Conservation (phyloP, 805 yeast genomes). For the Yamadazyma nakazawae region DNA sequence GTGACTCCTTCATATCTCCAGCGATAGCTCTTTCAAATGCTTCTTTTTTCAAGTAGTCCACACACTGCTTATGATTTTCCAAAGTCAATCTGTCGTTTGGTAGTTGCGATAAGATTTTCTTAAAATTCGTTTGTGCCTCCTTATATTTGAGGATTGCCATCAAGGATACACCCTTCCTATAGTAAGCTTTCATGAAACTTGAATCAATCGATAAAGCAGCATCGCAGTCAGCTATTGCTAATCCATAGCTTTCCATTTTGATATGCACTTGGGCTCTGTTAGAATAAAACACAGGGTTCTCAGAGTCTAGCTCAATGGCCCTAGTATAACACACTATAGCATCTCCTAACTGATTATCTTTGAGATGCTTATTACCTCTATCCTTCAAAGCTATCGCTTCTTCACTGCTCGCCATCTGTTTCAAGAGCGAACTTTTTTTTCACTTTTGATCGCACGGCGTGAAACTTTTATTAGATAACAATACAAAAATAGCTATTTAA, state of each 20-base stretch:
- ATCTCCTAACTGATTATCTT: conserved; percentile 55
- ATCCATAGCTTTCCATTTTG: conserved; percentile 81
- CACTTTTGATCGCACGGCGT: neutral
- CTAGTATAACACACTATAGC: conserved; percentile 71
- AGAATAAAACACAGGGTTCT: conserved; percentile 65
- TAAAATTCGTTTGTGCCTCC: conserved; percentile 69
- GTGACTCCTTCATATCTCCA: conserved; percentile 55
- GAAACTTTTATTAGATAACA: conserved; percentile 5
- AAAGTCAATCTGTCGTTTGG: conserved; percentile 71
- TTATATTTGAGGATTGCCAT: conserved; percentile 74
- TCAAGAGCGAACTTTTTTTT: neutral
- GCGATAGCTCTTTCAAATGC: conserved; percentile 88
- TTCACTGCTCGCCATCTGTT: neutral
- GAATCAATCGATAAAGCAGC: conserved; percentile 67
- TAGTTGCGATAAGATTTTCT: conserved; percentile 52
- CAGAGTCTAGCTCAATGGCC: conserved; percentile 65
- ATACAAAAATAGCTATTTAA: conserved; percentile 1
- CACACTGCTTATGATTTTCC: conserved; percentile 59
- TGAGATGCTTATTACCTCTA: conserved; percentile 71
- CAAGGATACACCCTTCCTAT: conserved; percentile 80
- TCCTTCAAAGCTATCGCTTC: conserved; percentile 55
- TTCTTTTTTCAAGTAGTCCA: conserved; percentile 60
- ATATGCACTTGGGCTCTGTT: conserved; percentile 90
- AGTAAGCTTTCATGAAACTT: conserved; percentile 72
- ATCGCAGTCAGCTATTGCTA: conserved; percentile 77